These are phyloP conservation scores for Beta vulgaris DNA, from an alignment of 148 eudicot species.

Conservation along the genomic window DNA sequence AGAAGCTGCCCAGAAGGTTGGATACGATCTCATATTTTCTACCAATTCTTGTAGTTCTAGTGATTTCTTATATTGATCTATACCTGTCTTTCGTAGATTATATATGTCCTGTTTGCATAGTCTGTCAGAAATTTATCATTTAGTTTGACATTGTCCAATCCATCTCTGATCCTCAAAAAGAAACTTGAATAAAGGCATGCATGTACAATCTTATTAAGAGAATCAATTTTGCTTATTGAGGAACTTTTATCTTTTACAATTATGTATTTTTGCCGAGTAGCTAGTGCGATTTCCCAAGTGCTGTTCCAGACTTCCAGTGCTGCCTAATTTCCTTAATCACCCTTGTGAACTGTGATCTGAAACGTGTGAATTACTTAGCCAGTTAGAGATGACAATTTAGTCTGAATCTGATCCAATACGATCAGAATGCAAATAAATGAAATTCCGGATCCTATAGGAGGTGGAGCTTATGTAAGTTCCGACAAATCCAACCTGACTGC, in stretches of 20 bases:
- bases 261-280: background rate
- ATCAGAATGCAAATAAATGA: too few species aligned
- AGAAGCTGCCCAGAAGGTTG: conserved; percentile 77
- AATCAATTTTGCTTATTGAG: background rate
- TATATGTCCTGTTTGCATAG: background rate
- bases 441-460: too few species aligned
- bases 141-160: background rate
- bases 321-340: too few species aligned
- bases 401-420: too few species aligned
- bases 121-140: background rate
- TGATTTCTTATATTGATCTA: background rate
- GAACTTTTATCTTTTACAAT: background rate
- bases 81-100: background rate
- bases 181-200: background rate
- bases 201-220: background rate
- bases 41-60: conserved; percentile 1
- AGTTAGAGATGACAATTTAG: too few species aligned
- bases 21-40: conserved; percentile 16
- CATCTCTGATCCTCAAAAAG: background rate
- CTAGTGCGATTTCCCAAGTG: too few species aligned
- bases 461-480: too few species aligned
- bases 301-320: too few species aligned
- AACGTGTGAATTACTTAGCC: too few species aligned
- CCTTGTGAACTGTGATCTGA: too few species aligned
- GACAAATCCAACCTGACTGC: too few species aligned